Conservation (phyloP, 805 yeast species). For the Saccharomycopsis capsularis region DNA sequence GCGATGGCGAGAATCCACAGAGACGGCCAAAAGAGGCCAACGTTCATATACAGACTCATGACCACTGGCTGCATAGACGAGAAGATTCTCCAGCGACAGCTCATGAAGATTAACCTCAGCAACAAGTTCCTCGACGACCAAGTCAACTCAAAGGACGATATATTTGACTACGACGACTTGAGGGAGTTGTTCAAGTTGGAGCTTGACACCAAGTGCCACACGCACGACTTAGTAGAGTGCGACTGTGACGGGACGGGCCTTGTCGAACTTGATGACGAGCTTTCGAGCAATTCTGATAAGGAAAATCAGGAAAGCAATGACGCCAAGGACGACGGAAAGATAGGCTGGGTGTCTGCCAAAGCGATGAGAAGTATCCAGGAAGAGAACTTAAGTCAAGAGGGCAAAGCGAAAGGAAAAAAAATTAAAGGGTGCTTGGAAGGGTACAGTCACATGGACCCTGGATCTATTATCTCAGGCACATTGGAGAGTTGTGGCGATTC, state of each 20-base stretch:
- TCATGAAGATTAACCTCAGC: conserved; percentile 75
- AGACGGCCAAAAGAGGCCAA: conserved; percentile 81
- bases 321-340: neutral
- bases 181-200: conserved; percentile 65
- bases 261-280: neutral
- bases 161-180: conserved; percentile 63
- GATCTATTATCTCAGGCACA: too few species aligned
- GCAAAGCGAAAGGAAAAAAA: neutral
- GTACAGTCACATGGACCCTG: conserved; percentile 6
- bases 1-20: conserved; percentile 95
- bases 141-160: conserved; percentile 44
- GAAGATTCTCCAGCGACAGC: conserved; percentile 85
- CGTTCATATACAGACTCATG: conserved; percentile 72
- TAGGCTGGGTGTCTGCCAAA: conserved; percentile 8
- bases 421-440: conserved; percentile 7
- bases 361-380: neutral
- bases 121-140: conserved; percentile 49
- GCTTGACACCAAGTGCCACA: conserved; percentile 47
- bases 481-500: neutral
- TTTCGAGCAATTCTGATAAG: neutral
- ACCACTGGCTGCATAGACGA: conserved; percentile 92
- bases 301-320: neutral
- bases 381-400: neutral
- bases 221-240: conserved; percentile 73
- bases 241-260: conserved; percentile 50